Percentiles rank a stretch among this genome's conserved stretches.
Evolutionary conservation across 1,284 basidiomycete genomes (phyloP).

Genomic region (Erythrobasidium hasegawianum): DNA sequence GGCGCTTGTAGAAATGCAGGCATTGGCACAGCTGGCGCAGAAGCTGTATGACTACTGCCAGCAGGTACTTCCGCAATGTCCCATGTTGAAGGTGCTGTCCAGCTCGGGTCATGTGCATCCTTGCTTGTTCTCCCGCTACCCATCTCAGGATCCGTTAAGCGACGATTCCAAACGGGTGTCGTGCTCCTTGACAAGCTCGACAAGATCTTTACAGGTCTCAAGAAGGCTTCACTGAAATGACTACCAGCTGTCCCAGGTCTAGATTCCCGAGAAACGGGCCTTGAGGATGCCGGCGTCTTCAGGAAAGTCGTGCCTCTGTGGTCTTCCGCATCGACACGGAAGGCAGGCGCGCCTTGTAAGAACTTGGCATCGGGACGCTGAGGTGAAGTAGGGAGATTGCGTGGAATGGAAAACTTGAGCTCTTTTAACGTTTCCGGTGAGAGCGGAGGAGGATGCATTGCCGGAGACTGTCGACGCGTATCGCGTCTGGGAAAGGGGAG

Average conservation of each 20-base stretch:
- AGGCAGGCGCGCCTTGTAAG: not conserved
- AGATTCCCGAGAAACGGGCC: not conserved
- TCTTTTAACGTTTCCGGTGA: not conserved
- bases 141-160: not conserved
- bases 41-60: not conserved
- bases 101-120: slow-evolving; percentile 7
- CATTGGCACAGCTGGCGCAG: slow-evolving; percentile 19
- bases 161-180: not conserved
- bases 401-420: not conserved
- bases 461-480: too few relatives aligned
- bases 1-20: slow-evolving; percentile 25
- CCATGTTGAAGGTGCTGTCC: slow-evolving; percentile 22
- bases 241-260: not conserved
- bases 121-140: not conserved
- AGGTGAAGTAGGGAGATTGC: not conserved
- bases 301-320: not conserved
- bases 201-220: not conserved
- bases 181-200: not conserved
- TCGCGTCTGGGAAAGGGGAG: too few relatives aligned
- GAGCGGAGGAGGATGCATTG: not conserved
- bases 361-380: not conserved
- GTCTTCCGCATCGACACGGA: not conserved
- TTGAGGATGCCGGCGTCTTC: not conserved
- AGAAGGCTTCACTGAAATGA: slow-evolving; percentile 17
- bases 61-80: slow-evolving; percentile 9